Evolutionary conservation across 2,329 filamentous ascomycete genomes (phyloP), one percentile per base, ranked within the genome.

Genomic region (Aspergillus sp.): DNA sequence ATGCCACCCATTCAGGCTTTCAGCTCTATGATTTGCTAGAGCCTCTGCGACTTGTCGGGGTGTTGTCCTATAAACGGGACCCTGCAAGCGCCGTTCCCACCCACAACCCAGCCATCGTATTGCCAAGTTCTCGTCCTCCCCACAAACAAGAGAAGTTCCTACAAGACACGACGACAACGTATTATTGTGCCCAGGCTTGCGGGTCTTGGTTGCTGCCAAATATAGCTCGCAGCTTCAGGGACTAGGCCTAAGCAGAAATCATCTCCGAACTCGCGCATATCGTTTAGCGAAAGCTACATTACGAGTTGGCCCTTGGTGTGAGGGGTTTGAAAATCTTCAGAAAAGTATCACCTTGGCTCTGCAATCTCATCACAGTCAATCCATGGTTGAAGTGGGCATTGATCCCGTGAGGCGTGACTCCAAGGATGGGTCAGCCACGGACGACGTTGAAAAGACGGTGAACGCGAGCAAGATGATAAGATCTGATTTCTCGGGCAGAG

Each of bases 81-180:
- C 62, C 63, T 72, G 65, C 67, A 73, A 67, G 68, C 70, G 70
- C 70, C 61, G 48, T 49, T 62, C 46, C 65, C 58, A 67, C 67
- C 66, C 39, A 53, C 15, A 44, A 30, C 33, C 34, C 22, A 30
- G 41, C 56, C 51, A 61, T 59, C 34, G 40, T 33, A 40, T 49
- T 54, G 56, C 54, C 52, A 48, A 47, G 37, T 51, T 60, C 34
- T 52, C 39, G 51, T 27, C 41, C 48, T 54, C 45, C 30, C 48
- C 54, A 54, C 47, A 48, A 17, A 24, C 24, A 34, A 33, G 33
- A 33, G 19, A 30, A 8, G 41, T 40, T 47, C 50, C 13, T 34
- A 42, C 34, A 27, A 34, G 27, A 27, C n/a, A 15, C 24, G 1
- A 24, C 24, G 24, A 24, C 24, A 2, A 24, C 24, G 6, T 24